Evolutionary conservation across 2,329 filamentous ascomycete species (phyloP).

Genomic region (Hypoxylon sp.): DNA sequence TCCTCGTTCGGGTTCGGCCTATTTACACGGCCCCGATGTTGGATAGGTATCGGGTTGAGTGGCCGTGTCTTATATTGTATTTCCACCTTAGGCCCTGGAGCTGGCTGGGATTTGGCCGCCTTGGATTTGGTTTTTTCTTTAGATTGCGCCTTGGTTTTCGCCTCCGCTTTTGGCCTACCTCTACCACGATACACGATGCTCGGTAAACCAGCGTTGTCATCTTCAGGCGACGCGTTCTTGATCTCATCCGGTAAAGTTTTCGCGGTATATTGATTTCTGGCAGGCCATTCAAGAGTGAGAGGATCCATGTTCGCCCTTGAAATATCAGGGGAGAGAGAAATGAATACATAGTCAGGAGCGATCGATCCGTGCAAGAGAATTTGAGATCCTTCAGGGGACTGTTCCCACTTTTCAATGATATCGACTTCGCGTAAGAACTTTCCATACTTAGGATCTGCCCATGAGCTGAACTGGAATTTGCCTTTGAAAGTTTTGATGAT

Average conservation of each 20-base stretch:
- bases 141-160: background rate
- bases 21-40: constrained; percentile 54
- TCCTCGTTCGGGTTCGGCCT: constrained; percentile 53
- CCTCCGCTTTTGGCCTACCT: constrained; percentile 22
- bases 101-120: constrained; percentile 16
- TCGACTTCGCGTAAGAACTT: constrained; percentile 52
- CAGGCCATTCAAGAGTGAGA: constrained; percentile 56
- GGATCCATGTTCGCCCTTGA: constrained; percentile 48
- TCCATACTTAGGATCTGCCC: constrained; percentile 46
- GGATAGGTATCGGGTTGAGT: constrained; percentile 49
- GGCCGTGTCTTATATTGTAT: constrained; percentile 52
- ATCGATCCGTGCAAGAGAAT: constrained; percentile 55
- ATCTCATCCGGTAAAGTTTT: constrained; percentile 61
- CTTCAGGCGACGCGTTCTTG: constrained; percentile 50
- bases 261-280: constrained; percentile 58
- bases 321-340: constrained; percentile 55
- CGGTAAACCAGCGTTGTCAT: constrained; percentile 51
- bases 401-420: constrained; percentile 64
- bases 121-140: constrained; percentile 14
- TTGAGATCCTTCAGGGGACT: constrained; percentile 56
- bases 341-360: constrained; percentile 58
- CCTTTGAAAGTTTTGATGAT: constrained; percentile 42
- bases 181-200: constrained; percentile 21
- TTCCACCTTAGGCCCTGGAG: constrained; percentile 40
- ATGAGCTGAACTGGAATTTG: constrained; percentile 37